Evolutionary conservation across 495 filamentous ascomycete genomes (phyloP).

Genomic region (Aspergillus saccharolyticus): DNA sequence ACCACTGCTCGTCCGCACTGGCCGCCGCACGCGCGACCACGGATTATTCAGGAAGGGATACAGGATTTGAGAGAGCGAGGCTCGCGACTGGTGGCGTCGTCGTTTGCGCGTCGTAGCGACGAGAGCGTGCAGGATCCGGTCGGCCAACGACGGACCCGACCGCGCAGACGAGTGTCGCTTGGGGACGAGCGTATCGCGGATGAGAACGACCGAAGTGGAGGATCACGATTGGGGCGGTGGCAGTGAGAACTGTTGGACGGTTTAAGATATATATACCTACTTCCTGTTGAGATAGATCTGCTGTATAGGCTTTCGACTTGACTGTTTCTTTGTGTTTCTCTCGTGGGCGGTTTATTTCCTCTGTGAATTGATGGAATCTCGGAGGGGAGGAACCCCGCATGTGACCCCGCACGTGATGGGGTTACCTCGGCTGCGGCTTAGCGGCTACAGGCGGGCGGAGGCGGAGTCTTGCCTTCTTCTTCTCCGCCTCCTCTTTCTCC

Average conservation of each 20-base stretch:
- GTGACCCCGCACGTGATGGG: not conserved
- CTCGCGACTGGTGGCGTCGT: not conserved
- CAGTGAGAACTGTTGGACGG: too few species aligned
- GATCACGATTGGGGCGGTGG: not conserved
- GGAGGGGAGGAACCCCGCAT: not conserved
- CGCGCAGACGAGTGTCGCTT: not conserved
- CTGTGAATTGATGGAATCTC: not conserved
- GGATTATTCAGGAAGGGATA: not conserved
- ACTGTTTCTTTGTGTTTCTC: not conserved
- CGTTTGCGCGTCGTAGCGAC: not conserved
- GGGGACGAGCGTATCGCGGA: not conserved
- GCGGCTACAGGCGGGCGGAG: constrained; percentile 1
- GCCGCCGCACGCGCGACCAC: not conserved
- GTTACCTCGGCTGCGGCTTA: not conserved
- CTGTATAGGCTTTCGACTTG: not conserved
- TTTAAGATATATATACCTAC: too few species aligned
- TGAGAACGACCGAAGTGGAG: not conserved
- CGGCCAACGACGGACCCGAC: not conserved
- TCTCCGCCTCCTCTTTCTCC: not conserved
- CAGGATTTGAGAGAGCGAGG: not conserved
- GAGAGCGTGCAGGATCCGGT: not conserved
- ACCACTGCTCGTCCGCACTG: not conserved
- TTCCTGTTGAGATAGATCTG: too few species aligned
- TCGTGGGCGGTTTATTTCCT: not conserved
- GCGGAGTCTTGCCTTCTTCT: not conserved